These are phyloP conservation scores for Daldinia sp. DNA, from an alignment of 2,329 filamentous ascomycete genomes.

Conservation along the genomic window DNA sequence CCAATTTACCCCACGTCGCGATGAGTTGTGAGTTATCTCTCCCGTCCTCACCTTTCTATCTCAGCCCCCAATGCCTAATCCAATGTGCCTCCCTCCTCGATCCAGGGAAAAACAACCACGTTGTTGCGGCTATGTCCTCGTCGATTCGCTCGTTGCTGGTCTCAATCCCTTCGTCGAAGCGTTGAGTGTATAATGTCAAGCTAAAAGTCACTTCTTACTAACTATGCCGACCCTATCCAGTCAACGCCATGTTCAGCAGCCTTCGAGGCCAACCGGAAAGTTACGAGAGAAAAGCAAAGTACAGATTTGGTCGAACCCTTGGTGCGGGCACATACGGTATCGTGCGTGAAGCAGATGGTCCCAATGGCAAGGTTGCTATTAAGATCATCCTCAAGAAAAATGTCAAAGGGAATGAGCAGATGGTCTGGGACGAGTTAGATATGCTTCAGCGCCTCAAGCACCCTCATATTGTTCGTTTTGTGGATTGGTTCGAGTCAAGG, in stretches of 20 bases:
- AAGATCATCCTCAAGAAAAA: constrained; percentile 99
- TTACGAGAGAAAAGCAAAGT: constrained; percentile 98
- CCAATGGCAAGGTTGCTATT: constrained; percentile 85
- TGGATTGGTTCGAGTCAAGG: constrained; percentile 99
- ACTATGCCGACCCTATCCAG: constrained; percentile 54
- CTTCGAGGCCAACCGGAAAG: constrained; percentile 96
- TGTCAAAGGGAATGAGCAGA: constrained; percentile 96
- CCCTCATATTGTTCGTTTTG: constrained; percentile 94
- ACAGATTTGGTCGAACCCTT: constrained; percentile 90
- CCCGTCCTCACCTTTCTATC: constrained; percentile 25
- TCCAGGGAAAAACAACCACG: constrained; percentile 9
- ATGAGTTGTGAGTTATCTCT: constrained; percentile 53
- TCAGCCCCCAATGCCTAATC: constrained; percentile 20
- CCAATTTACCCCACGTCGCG: constrained; percentile 39
- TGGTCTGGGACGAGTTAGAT: constrained; percentile 97
- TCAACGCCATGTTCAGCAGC: constrained; percentile 91
- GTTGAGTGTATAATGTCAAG: constrained; percentile 6
- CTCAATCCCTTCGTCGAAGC: constrained; percentile 1
- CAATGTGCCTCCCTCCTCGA: constrained; percentile 10
- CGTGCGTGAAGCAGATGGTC: constrained; percentile 90
- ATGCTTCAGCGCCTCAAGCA: constrained; percentile 93
- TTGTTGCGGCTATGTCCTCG: constrained; percentile 8
- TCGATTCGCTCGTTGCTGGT: constrained; percentile 10
- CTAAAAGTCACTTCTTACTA: constrained; percentile 13
- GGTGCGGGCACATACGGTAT: constrained; percentile 98